Conservation (phyloP, 1,139 yeast genomes). For the Scheffersomyces stambukii region DNA sequence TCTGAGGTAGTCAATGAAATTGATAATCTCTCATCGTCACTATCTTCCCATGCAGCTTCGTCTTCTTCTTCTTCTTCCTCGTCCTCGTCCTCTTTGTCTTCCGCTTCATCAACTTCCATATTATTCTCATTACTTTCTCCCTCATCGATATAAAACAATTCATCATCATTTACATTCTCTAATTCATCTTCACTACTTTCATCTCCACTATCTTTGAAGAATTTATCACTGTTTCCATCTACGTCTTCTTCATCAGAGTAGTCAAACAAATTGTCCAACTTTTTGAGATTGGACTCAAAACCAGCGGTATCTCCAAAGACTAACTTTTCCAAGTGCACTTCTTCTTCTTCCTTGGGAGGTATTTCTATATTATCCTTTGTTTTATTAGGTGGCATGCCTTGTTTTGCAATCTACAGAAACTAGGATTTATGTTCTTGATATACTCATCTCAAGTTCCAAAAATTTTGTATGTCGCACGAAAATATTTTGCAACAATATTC, state of each 20-base stretch:
- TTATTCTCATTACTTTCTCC: constrained; percentile 33
- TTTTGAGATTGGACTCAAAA: constrained; percentile 63
- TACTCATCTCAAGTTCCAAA: too few species aligned
- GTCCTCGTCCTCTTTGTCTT: constrained; percentile 24
- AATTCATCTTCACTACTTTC: constrained; percentile 23
- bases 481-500: too few species aligned
- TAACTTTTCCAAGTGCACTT: constrained; percentile 67
- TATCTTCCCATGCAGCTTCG: constrained; percentile 79
- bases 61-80: constrained; percentile 29
- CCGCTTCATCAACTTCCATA: constrained; percentile 38
- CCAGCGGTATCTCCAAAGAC: constrained; percentile 90
- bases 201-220: constrained; percentile 12
- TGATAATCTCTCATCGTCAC: constrained; percentile 77
- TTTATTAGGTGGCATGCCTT: constrained; percentile 20
- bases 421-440: too few species aligned
- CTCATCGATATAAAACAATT: constrained; percentile 62
- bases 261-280: constrained; percentile 52
- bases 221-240: constrained; percentile 8
- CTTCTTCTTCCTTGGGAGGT: constrained; percentile 82
- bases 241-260: constrained; percentile 42
- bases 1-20: constrained; percentile 61
- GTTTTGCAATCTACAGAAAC: too few species aligned
- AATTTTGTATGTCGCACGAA: too few species aligned
- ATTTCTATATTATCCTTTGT: constrained; percentile 29
- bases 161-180: constrained; percentile 51